A percentile compares a stretch with the other conserved stretches of the same genome.
These are phyloP conservation scores for Yueomyces sinensis DNA, from an alignment of 805 yeast genomes.

Conservation along the genomic window DNA sequence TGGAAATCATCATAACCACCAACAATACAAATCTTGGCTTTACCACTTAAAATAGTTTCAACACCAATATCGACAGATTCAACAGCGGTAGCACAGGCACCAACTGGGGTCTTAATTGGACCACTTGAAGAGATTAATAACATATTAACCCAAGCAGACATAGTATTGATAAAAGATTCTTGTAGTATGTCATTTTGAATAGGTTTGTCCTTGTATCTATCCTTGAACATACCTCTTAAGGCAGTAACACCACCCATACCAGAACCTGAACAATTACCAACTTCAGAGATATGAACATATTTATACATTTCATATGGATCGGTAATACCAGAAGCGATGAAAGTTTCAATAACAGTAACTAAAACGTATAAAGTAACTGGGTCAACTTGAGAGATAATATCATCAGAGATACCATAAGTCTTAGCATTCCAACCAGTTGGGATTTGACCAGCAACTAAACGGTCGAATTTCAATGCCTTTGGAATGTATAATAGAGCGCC, in stretches of 20 bases:
- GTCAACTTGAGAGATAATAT: conserved; percentile 86
- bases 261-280: conserved; percentile 98
- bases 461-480: conserved; percentile 54
- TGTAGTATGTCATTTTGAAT: conserved; percentile 96
- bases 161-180: conserved; percentile 97
- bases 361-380: conserved; percentile 86
- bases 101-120: conserved; percentile 98
- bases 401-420: conserved; percentile 90
- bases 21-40: conserved; percentile 90
- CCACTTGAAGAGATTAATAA: conserved; percentile 92
- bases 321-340: conserved; percentile 85
- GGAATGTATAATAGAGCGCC: conserved; percentile 89
- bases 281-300: conserved; percentile 95
- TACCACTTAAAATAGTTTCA: conserved; percentile 84
- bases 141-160: conserved; percentile 99
- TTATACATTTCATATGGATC: conserved; percentile 98
- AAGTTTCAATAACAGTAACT: conserved; percentile 92
- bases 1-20: conserved; percentile 99
- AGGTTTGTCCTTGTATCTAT: conserved; percentile 83
- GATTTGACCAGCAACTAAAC: conserved; percentile 67
- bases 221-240: conserved; percentile 93
- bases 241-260: conserved; percentile 99
- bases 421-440: conserved; percentile 98
- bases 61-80: conserved; percentile 95
- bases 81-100: conserved; percentile 98